Evolutionary conservation across 148 eudicot species (phyloP), one percentile per base, ranked within the genome.

Genomic region (Dianthus caryophyllus): DNA sequence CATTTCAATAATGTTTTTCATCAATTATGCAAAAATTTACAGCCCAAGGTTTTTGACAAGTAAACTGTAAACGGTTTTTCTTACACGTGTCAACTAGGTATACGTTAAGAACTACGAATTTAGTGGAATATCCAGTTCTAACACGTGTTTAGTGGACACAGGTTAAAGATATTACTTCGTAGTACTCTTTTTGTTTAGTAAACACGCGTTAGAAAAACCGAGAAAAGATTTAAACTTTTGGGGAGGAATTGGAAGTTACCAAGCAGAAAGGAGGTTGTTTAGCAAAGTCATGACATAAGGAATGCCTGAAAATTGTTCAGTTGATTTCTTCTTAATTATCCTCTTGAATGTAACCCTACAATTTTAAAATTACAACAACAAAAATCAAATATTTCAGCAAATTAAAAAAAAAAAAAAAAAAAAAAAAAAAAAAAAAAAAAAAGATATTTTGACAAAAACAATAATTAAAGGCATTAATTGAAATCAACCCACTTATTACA

Each of bases 251-350:
- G 43, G 12, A 44, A 57, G 15, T 65, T 76, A 89, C 96, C 96
- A 89, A 27, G 91, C 83, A 24, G 91, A 81, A 53, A 89, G 87
- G 41, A 89, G 80, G 82, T 83, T 80, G 85, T 89, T 89, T 81
- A 89, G 96, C 66, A 86, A 66, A 47, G 96, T 84, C 96, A 89
- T 89, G 64, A 78, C 84, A 78, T 89, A 86, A 4, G 96, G 91
- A 2, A 86, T 54, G 38, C 91, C 91, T 8, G 96, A 89, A 50
- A 89, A 89, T 44, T 89, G 84, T 69, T 86, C 91, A 0, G 89
- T 86, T 4, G 89, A 82, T 70, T 68, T 86, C 71, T 84, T 72
- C 76, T 64, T 76, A 9, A 84, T 38, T 33, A 89, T 84, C 82
- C 91, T 86, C 83, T 81, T 86, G 75, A 89, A 89, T 57, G 96